Percentiles rank a stretch among this genome's conserved stretches.
Evolutionary conservation across 2,329 filamentous ascomycete genomes (phyloP).

Genomic region (Monilinia fructicola): DNA sequence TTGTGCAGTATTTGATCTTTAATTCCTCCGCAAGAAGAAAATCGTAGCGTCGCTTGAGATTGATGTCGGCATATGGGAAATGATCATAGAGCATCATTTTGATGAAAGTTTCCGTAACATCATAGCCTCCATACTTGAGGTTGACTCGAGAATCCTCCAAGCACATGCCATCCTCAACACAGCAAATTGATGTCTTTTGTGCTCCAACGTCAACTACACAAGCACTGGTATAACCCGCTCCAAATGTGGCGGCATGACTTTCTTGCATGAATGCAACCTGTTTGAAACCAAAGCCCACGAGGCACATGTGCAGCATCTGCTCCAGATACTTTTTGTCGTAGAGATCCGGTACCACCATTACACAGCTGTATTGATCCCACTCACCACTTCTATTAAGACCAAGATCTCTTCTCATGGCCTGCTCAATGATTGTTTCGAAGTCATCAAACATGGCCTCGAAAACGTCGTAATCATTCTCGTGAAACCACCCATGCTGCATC

Average conservation of each 20-base stretch:
- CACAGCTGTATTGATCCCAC: constrained; percentile 88
- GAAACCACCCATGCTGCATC: constrained; percentile 79
- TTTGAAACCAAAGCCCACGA: constrained; percentile 86
- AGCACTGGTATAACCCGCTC: constrained; percentile 87
- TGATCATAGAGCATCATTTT: constrained; percentile 98
- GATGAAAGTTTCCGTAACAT: constrained; percentile 91
- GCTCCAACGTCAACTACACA: constrained; percentile 96
- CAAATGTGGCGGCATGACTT: constrained; percentile 90
- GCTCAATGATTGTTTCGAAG: constrained; percentile 81
- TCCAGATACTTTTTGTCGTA: constrained; percentile 95
- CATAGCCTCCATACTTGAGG: constrained; percentile 87
- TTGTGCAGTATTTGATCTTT: constrained; percentile 88
- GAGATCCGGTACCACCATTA: constrained; percentile 94
- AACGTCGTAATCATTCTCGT: constrained; percentile 82
- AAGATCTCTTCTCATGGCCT: constrained; percentile 82
- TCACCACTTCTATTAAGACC: constrained; percentile 74
- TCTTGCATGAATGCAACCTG: constrained; percentile 94
- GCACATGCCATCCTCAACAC: constrained; percentile 93
- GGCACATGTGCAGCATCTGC: constrained; percentile 76
- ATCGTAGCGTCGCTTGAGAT: constrained; percentile 85
- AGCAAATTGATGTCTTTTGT: constrained; percentile 95
- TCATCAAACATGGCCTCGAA: constrained; percentile 82
- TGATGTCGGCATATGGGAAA: constrained; percentile 94
- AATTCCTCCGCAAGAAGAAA: constrained; percentile 92
- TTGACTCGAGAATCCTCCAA: constrained; percentile 94